Percentiles rank a stretch among this genome's conserved stretches.
Evolutionary conservation across 257 asterid genomes (phyloP).

Genomic region (Penstemon newberryi): DNA sequence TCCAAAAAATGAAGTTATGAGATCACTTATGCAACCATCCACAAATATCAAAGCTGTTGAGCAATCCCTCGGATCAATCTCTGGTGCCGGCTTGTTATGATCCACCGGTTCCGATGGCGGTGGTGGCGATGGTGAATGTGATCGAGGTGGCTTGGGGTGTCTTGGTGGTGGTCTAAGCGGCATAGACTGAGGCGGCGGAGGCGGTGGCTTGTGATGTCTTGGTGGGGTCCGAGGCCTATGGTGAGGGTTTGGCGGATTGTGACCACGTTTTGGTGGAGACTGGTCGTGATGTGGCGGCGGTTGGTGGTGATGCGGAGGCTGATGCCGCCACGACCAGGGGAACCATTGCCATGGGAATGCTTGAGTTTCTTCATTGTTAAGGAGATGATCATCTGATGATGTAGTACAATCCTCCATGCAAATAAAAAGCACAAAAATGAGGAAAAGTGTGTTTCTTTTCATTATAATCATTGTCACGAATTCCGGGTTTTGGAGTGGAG

Average conservation of each 20-base stretch:
- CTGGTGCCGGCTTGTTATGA: not conserved
- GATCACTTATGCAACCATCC: slow-evolving; percentile 18
- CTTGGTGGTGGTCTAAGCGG: not conserved
- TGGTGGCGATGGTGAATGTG: not conserved
- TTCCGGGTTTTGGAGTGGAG: too few relatives aligned
- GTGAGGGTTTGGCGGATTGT: not conserved
- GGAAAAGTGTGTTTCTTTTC: not conserved
- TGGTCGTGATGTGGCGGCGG: not conserved
- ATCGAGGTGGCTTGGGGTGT: not conserved
- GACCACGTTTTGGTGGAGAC: not conserved
- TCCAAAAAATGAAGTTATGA: slow-evolving; percentile 7
- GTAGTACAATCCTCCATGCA: not conserved
- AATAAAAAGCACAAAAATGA: not conserved
- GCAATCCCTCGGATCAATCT: slow-evolving; percentile 12
- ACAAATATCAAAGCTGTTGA: slow-evolving; percentile 28
- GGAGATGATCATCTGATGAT: not conserved
- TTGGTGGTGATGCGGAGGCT: not conserved
- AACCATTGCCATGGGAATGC: not conserved
- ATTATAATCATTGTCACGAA: not conserved
- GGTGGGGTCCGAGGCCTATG: not conserved
- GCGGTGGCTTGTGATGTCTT: not conserved
- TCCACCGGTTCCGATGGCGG: not conserved
- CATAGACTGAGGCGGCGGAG: too few relatives aligned
- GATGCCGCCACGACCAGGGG: not conserved
- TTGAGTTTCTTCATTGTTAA: not conserved